Conservation (phyloP, 352 stramenopile species). For the Phytophthora litchii region DNA sequence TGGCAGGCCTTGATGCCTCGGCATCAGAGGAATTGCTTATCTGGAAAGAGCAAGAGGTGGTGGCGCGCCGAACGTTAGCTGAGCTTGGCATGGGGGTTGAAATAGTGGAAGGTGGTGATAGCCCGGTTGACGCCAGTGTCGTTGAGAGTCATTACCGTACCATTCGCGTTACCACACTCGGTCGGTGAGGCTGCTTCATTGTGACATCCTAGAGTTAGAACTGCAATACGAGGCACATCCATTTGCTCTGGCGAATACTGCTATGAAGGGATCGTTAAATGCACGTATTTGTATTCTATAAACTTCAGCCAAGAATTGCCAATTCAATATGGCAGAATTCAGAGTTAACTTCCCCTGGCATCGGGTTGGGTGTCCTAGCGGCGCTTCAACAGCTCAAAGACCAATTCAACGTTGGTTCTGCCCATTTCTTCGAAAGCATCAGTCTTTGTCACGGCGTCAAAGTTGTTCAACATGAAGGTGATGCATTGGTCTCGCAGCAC, state of each 20-base stretch:
- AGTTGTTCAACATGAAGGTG: constrained; percentile 97
- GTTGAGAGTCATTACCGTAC: constrained; percentile 36
- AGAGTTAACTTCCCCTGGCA: neutral
- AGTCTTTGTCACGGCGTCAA: constrained; percentile 97
- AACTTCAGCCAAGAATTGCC: constrained; percentile 20
- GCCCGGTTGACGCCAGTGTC: neutral
- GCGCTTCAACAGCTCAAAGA: constrained; percentile 96
- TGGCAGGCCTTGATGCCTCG: constrained; percentile 5
- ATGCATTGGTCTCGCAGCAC: constrained; percentile 95
- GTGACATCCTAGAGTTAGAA: constrained; percentile 11
- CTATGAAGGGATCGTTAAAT: neutral
- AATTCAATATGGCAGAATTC: constrained; percentile 3
- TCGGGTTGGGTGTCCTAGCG: constrained; percentile 37
- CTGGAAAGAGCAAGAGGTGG: constrained; percentile 54
- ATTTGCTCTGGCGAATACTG: neutral
- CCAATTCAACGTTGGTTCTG: constrained; percentile 97
- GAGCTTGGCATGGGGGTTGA: constrained; percentile 38
- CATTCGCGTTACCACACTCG: constrained; percentile 28
- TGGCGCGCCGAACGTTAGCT: constrained; percentile 38
- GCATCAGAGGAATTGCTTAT: constrained; percentile 50
- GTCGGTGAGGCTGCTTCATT: constrained; percentile 10
- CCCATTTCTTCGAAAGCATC: constrained; percentile 98
- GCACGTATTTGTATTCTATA: constrained; percentile 23
- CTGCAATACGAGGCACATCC: constrained; percentile 5
- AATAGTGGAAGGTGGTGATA: constrained; percentile 19